A percentile compares a stretch with the other conserved stretches of the same genome.
phyloP scores from a whole-genome alignment of 2,329 filamentous ascomycete genomes.

The Penicillium verrucosum region DNA sequence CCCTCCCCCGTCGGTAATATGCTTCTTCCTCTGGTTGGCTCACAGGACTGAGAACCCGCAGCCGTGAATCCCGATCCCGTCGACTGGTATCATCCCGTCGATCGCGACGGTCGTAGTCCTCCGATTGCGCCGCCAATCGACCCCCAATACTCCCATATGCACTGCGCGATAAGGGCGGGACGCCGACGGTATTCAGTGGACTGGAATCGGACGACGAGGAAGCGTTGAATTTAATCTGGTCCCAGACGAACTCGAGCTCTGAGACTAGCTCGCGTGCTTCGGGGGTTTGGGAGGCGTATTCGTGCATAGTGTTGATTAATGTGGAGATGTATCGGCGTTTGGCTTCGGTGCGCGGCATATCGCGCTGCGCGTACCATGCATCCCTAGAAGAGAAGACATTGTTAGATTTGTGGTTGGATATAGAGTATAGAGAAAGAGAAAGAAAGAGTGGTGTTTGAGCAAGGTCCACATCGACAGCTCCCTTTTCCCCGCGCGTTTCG shows the following conservation, averaged over 20 bases:
- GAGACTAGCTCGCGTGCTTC: conserved; percentile 84
- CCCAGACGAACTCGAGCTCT: conserved; percentile 99
- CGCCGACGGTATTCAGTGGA: conserved; percentile 29
- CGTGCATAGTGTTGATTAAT: conserved; percentile 94
- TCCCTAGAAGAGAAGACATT: conserved; percentile 55
- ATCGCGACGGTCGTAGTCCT: conserved; percentile 37
- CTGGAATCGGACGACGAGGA: conserved; percentile 55
- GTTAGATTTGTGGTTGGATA: background rate
- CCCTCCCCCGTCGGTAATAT: conserved; percentile 41
- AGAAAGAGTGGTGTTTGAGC: background rate
- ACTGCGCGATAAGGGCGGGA: conserved; percentile 28
- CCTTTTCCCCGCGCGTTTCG: background rate
- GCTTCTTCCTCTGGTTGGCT: conserved; percentile 69
- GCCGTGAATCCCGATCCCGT: conserved; percentile 47
- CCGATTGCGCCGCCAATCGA: conserved; percentile 36
- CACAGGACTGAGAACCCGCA: conserved; percentile 78
- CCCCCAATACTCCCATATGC: conserved; percentile 37
- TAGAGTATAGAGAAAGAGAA: background rate
- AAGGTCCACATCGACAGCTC: background rate
- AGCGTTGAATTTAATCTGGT: conserved; percentile 87
- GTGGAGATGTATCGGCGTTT: conserved; percentile 93
- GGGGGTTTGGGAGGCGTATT: conserved; percentile 76
- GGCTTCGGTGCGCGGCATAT: conserved; percentile 81
- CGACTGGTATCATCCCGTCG: conserved; percentile 9
- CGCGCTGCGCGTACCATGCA: conserved; percentile 87